Base-by-base conservation (phyloP, 805 yeast genomes). In the Saccharomycopsis babjevae region DNA sequence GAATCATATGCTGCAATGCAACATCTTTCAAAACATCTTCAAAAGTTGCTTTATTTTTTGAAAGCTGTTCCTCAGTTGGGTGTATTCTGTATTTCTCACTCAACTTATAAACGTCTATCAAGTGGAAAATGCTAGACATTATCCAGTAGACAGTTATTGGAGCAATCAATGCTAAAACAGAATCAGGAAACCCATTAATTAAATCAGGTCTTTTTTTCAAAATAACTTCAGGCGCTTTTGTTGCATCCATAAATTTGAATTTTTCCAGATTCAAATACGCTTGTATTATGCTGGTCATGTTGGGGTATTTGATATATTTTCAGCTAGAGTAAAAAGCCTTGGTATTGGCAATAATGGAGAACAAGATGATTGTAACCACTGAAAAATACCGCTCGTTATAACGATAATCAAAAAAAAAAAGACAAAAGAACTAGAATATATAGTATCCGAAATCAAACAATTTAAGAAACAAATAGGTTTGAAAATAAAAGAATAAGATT, bases 141-240 rank as follows among this genome's bases (percentile, higher is more conserved):
- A 74, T 61, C 98, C 98, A 94, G 72, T 94, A 94, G 1, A 86
- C 91, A 1, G 84, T 76, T 3, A 94, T 80, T 1, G 99, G 98
- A 1, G 85, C 77, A 2, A 83, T 73, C 54, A 92, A 72, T 0
- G 97, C 88, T 57, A 90, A 69, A 18, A 83, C 70, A 52, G 86
- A 87, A 72, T 92, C 97, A 11, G 88, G 81, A 56, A 88, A 71
- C 42, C 86, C 87, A 2, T 79, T 69, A 1, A 89, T 72, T 42
- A 88, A 76, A 57, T 74, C 70, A 1, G 76, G 73, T 65, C 77
- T 76, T 50, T 69, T 70, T 15, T 67, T 63, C 1, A 71, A 30
- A 6, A 59, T 57, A 20, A 68, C 64, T 3, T 67, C 59, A 1
- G 79, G 79, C 43, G 72, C 57, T 13, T 42, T 28, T 36, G 60